phyloP scores from a whole-genome alignment of 345 rosid genomes.

The Pelargonium nanum region DNA sequence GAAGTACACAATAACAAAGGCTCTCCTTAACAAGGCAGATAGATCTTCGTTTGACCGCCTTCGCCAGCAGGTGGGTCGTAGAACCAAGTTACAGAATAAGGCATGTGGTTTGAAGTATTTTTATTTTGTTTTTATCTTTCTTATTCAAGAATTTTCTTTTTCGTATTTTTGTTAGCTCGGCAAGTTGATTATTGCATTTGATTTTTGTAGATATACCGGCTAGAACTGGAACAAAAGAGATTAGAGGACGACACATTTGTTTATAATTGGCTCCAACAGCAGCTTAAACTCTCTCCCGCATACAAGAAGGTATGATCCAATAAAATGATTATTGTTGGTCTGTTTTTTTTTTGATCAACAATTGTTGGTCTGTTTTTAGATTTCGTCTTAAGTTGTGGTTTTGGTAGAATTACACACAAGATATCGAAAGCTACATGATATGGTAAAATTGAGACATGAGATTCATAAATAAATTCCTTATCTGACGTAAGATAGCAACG shows the following conservation, averaged over 20 bases:
- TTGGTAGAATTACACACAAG: too few species aligned
- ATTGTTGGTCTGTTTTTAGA: neutral
- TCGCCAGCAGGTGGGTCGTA: constrained; percentile 58
- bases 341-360: neutral
- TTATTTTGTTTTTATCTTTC: neutral
- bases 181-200: constrained; percentile 7
- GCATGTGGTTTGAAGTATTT: constrained; percentile 3
- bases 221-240: constrained; percentile 78
- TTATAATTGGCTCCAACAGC: constrained; percentile 89
- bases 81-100: constrained; percentile 4
- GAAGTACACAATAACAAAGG: constrained; percentile 70
- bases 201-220: constrained; percentile 51
- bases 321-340: neutral
- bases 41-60: constrained; percentile 75
- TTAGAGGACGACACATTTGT: constrained; percentile 80
- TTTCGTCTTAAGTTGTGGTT: neutral
- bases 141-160: too few species aligned
- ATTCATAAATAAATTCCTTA: neutral
- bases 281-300: constrained; percentile 82
- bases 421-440: too few species aligned
- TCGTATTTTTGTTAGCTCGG: too few species aligned
- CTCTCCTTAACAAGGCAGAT: constrained; percentile 72
- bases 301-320: constrained; percentile 64
- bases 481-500: neutral
- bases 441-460: neutral